Evolutionary conservation across 2,329 filamentous ascomycete species (phyloP), one percentile per base, ranked within the genome.

Genomic region (Dactylellina cionopaga): DNA sequence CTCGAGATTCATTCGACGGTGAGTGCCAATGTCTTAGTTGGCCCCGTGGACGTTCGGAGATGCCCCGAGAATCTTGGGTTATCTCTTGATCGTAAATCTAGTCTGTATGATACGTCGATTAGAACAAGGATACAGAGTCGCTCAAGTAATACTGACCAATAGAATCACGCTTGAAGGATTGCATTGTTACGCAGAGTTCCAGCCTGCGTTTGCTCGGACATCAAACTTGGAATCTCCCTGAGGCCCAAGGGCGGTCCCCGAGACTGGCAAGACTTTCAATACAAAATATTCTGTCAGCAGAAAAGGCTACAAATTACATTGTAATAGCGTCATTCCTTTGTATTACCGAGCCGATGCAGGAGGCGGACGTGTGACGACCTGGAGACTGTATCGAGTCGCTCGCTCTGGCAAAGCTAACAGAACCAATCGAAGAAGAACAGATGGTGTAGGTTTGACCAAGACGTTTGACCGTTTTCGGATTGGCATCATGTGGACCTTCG

Each of bases 41-140:
- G 46, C 46, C n/a, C 68, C 68, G 59, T 72, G 65, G 52, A 59
- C 59, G 29, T 72, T 65, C 68, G 68, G 68, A 65, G 68, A 72
- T 65, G 68, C 52, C 68, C 68, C 68, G 68, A 72, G 25, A 19
- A 55, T 27, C n/a, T 51, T 27, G 31, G 15, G 35, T 64, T 43
- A 52, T 63, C 11, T 44, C 33, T 44, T 39, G 56, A 41, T 54
- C 44, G 39, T n/a, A 24, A 31, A 17, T 7, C 5, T 15, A n/a
- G 11, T 27, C 43, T 41, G 17, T 46, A 47, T 60, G 51, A 35
- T 5, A 55, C 39, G 51, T 55, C 51, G 33, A 55, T 55, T 31
- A 55, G 51, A 55, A 51, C 51, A 5, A 29, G 51, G 51, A 24
- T 55, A n/a, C n/a, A n/a, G n/a, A n/a, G n/a, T n/a, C n/a, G n/a